A percentile compares a stretch with the other conserved stretches of the same genome.
These are phyloP conservation scores for Candida albicans DNA, from an alignment of 1,139 yeast species.

Conservation along the genomic window DNA sequence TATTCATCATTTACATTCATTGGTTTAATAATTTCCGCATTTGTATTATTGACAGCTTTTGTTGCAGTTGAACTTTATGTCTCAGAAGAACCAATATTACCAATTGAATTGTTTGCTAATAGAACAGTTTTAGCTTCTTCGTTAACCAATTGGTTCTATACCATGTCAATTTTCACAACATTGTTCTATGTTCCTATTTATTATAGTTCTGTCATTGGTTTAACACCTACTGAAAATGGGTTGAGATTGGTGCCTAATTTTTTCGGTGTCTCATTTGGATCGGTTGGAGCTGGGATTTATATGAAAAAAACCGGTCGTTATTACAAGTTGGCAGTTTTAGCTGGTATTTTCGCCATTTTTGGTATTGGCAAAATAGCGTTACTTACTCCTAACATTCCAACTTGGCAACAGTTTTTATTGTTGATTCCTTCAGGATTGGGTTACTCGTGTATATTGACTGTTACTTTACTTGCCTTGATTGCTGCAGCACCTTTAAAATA, in stretches of 20 bases:
- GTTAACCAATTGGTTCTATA: constrained; percentile 64
- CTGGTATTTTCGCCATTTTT: constrained; percentile 44
- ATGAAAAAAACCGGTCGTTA: constrained; percentile 72
- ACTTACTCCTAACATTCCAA: constrained; percentile 44
- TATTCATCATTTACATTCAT: constrained; percentile 36
- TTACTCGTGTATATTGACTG: constrained; percentile 60
- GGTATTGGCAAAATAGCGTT: constrained; percentile 45
- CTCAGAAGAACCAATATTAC: constrained; percentile 69
- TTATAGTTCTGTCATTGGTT: constrained; percentile 55
- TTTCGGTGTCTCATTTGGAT: constrained; percentile 67
- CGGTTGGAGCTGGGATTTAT: constrained; percentile 66
- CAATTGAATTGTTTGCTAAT: constrained; percentile 53
- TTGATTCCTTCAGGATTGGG: constrained; percentile 56
- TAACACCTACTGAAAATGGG: constrained; percentile 62
- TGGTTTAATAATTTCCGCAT: constrained; percentile 21
- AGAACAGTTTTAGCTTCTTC: constrained; percentile 66
- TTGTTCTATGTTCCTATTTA: constrained; percentile 67
- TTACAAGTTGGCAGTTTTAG: constrained; percentile 46
- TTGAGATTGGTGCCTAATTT: constrained; percentile 64
- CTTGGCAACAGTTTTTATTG: constrained; percentile 32
- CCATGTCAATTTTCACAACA: constrained; percentile 54
- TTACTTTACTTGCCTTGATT: constrained; percentile 65
- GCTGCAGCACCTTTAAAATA: constrained; percentile 59
- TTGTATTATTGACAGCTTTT: constrained; percentile 30
- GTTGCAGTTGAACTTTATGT: constrained; percentile 54